Percentiles rank a stretch among this genome's conserved stretches.
These are phyloP conservation scores for Exophiala mesophila DNA, from an alignment of 2,329 filamentous ascomycete species.

Conservation along the genomic window DNA sequence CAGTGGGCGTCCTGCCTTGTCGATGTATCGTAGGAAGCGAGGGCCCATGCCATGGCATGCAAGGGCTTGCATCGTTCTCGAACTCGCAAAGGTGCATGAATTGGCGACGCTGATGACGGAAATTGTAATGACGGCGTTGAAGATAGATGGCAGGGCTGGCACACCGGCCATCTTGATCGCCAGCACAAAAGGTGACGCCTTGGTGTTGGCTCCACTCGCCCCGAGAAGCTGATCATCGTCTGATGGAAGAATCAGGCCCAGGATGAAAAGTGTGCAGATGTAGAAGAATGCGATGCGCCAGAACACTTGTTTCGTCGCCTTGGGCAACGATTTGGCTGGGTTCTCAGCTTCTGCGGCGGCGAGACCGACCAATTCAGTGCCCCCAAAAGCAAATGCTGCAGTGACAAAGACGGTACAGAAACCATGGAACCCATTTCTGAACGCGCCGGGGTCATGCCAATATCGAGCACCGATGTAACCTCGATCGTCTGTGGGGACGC, in stretches of 20 bases:
- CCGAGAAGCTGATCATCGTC: constrained; percentile 60
- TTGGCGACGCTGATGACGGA: constrained; percentile 88
- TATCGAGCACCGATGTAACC: constrained; percentile 75
- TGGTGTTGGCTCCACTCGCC: constrained; percentile 57
- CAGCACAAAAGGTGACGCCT: constrained; percentile 87
- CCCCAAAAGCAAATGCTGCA: constrained; percentile 58
- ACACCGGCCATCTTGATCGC: constrained; percentile 83
- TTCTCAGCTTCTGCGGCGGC: constrained; percentile 56
- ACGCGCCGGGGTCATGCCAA: constrained; percentile 72
- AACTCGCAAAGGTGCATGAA: constrained; percentile 85
- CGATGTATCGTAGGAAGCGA: constrained; percentile 70
- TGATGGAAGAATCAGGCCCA: constrained; percentile 72
- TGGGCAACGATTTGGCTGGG: constrained; percentile 67
- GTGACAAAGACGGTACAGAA: constrained; percentile 60
- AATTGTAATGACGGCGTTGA: constrained; percentile 90
- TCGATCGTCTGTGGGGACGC: constrained; percentile 55
- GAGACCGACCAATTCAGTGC: constrained; percentile 59
- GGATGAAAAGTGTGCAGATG: constrained; percentile 71
- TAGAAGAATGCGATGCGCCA: constrained; percentile 93
- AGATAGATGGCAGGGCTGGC: constrained; percentile 72
- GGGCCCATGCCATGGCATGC: constrained; percentile 84
- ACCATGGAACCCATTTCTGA: constrained; percentile 62
- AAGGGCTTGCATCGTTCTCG: constrained; percentile 80
- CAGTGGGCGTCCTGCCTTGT: constrained; percentile 73
- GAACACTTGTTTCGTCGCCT: constrained; percentile 85